phyloP scores from a whole-genome alignment of 108 stramenopile species.

The Conticribra guillardii region DNA sequence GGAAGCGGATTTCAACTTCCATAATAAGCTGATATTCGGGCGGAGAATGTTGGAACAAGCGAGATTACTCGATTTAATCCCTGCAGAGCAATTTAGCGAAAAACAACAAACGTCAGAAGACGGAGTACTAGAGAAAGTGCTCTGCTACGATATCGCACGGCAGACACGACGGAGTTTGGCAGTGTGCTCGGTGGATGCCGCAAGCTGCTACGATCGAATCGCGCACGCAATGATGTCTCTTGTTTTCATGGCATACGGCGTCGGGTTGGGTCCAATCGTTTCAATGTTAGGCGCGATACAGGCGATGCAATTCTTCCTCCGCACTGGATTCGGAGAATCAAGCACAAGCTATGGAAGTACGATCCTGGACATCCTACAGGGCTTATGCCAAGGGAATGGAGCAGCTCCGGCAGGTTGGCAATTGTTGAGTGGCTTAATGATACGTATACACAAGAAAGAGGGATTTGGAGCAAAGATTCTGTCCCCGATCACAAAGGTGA shows the following conservation, averaged over 20 bases:
- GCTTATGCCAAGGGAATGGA: conserved; percentile 29
- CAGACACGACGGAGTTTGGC: conserved; percentile 7
- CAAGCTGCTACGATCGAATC: conserved; percentile 30
- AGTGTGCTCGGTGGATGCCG: background rate
- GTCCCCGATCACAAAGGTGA: background rate
- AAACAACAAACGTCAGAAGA: conserved; percentile 25
- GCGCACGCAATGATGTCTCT: conserved; percentile 13
- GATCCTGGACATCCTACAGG: conserved; percentile 3
- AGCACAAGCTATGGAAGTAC: background rate
- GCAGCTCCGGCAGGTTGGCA: conserved; percentile 29
- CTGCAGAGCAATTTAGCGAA: conserved; percentile 18
- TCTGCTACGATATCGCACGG: conserved; percentile 15
- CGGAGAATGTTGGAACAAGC: conserved; percentile 5
- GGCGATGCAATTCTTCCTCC: conserved; percentile 26
- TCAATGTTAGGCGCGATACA: conserved; percentile 18
- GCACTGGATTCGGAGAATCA: conserved; percentile 39
- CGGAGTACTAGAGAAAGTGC: conserved; percentile 11
- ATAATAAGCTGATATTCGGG: conserved; percentile 22
- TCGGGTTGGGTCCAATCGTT: background rate
- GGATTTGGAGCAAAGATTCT: conserved; percentile 7
- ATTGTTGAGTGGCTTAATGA: background rate
- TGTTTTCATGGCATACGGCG: background rate
- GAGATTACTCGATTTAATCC: conserved; percentile 13
- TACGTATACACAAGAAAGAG: conserved; percentile 1
- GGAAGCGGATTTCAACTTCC: conserved; percentile 8